Percentiles rank a stretch among this genome's conserved stretches.
phyloP scores from a whole-genome alignment of 441 rosid genomes.

The Erodium trifolium region DNA sequence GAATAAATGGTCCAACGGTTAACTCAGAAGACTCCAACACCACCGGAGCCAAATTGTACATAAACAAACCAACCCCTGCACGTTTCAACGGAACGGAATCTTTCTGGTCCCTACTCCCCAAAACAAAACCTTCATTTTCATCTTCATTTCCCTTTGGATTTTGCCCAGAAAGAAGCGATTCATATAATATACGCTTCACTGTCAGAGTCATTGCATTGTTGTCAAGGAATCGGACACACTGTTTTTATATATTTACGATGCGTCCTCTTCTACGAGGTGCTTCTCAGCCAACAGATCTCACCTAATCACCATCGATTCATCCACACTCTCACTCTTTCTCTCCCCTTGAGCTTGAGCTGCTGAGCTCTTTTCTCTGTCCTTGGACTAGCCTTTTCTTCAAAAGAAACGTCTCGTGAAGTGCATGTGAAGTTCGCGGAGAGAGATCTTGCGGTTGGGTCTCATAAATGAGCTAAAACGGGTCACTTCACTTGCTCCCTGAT shows the following conservation, averaged over 20 bases:
- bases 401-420: slow-evolving; percentile 24
- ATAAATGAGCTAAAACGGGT: slow-evolving; percentile 15
- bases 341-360: slow-evolving; percentile 25
- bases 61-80: background rate
- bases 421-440: slow-evolving; percentile 62
- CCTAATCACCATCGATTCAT: background rate
- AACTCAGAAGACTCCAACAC: background rate
- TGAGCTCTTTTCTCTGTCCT: slow-evolving; percentile 13
- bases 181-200: slow-evolving; percentile 36
- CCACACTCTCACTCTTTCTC: no score
- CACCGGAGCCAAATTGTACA: background rate
- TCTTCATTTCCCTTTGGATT: background rate
- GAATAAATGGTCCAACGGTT: background rate
- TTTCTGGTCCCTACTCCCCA: background rate
- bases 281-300: background rate
- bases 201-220: slow-evolving; percentile 26
- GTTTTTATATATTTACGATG: no score
- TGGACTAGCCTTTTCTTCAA: slow-evolving; percentile 11
- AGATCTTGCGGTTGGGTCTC: background rate
- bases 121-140: background rate
- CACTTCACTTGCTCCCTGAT: slow-evolving; percentile 29
- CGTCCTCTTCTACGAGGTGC: no score
- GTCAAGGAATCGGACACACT: slow-evolving; percentile 23
- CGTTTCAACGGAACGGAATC: slow-evolving; percentile 4
- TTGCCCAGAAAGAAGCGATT: slow-evolving; percentile 18